Percentiles rank a stretch among this genome's conserved stretches.
Evolutionary conservation across 352 stramenopile species (phyloP).

Genomic region (Phytophthora kernoviae): DNA sequence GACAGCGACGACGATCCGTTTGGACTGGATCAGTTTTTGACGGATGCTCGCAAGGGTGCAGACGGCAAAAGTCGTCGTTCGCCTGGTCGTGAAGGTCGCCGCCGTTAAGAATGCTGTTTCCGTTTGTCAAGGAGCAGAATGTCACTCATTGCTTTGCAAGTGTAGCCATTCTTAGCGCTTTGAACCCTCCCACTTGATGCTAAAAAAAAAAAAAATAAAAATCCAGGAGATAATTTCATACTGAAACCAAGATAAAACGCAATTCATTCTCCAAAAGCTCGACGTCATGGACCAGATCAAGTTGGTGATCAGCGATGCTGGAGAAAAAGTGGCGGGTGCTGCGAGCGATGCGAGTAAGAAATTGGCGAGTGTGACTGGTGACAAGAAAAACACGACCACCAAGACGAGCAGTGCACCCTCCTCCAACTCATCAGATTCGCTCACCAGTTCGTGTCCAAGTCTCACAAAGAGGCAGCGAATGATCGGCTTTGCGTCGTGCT

Average conservation of each 20-base stretch:
- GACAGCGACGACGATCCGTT: conserved; percentile 80
- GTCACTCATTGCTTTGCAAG: too few species aligned
- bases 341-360: conserved; percentile 50
- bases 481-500: conserved; percentile 76
- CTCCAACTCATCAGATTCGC: conserved; percentile 34
- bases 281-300: conserved; percentile 75
- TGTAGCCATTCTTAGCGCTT: too few species aligned
- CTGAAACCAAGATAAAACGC: background rate
- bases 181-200: too few species aligned
- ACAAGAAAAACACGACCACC: conserved; percentile 25
- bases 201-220: too few species aligned
- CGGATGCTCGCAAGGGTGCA: conserved; percentile 62
- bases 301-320: conserved; percentile 60
- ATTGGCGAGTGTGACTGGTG: conserved; percentile 22
- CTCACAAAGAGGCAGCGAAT: conserved; percentile 75
- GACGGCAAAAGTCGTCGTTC: conserved; percentile 30
- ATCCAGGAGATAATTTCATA: conserved; percentile 4
- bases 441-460: conserved; percentile 64
- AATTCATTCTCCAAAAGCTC: conserved; percentile 14
- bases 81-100: conserved; percentile 32
- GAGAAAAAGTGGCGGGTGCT: conserved; percentile 45
- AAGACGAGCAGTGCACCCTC: conserved; percentile 8
- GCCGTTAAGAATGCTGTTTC: conserved; percentile 22
- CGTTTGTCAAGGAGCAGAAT: too few species aligned
- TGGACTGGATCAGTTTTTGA: conserved; percentile 83